A percentile compares a stretch with the other conserved stretches of the same genome.
Evolutionary conservation across 2,329 filamentous ascomycete species (phyloP).

Genomic region (Trichoderma sp.): DNA sequence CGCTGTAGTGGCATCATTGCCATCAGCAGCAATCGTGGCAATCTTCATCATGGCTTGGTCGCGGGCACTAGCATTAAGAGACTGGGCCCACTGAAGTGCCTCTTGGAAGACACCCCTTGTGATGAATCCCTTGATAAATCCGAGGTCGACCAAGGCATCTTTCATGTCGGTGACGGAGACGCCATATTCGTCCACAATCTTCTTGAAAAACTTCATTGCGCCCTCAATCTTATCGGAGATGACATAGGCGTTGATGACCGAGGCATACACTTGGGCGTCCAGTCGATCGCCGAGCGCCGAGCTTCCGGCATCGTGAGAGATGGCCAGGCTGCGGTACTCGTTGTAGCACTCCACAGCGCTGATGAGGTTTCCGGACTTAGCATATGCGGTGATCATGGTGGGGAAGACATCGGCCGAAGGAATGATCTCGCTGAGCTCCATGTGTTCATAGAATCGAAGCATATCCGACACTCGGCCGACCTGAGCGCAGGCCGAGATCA

Average conservation of each 20-base stretch:
- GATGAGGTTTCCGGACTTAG: conserved; percentile 72
- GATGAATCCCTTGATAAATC: conserved; percentile 77
- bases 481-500: conserved; percentile 85
- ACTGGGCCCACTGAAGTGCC: conserved; percentile 70
- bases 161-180: conserved; percentile 62
- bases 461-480: conserved; percentile 81
- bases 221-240: conserved; percentile 76
- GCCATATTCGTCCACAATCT: conserved; percentile 65
- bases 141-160: conserved; percentile 67
- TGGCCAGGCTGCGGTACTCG: conserved; percentile 86
- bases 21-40: conserved; percentile 76
- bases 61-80: conserved; percentile 58
- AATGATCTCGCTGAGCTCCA: conserved; percentile 73
- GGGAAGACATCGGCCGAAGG: conserved; percentile 83
- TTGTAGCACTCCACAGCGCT: conserved; percentile 95
- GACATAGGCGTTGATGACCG: conserved; percentile 88
- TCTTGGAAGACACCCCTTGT: conserved; percentile 67
- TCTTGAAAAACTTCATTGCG: conserved; percentile 80
- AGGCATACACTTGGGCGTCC: conserved; percentile 83
- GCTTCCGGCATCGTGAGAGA: conserved; percentile 75
- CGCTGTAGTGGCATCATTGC: conserved; percentile 67
- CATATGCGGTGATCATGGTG: conserved; percentile 93
- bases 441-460: conserved; percentile 86
- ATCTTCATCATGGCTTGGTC: conserved; percentile 68
- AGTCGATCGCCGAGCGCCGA: conserved; percentile 67